Conservation (phyloP, 2,329 filamentous ascomycete species). For the Xylaria sp. region DNA sequence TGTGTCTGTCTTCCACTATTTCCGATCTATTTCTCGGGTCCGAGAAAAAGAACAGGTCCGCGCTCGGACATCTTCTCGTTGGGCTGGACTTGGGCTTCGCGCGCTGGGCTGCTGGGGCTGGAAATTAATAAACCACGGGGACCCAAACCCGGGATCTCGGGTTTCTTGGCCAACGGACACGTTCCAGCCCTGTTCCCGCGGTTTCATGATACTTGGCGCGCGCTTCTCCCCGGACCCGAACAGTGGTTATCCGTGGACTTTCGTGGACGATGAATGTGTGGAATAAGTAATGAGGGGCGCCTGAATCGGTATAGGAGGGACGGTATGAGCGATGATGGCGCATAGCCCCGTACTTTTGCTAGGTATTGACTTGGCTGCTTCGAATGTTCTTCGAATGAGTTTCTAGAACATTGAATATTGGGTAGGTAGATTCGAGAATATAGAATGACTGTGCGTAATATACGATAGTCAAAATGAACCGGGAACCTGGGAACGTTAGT, state of each 20-base stretch:
- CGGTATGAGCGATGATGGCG: background rate
- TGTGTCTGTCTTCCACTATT: too few species aligned
- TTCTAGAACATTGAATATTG: too few species aligned
- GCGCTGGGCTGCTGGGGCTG: too few species aligned
- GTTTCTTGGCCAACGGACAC: background rate
- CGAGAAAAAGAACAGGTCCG: too few species aligned
- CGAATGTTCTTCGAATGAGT: background rate
- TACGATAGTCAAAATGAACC: background rate
- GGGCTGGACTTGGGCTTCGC: too few species aligned
- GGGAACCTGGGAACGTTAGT: background rate
- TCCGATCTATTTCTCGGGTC: too few species aligned
- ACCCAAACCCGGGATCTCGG: too few species aligned
- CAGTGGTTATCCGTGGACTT: constrained; percentile 23
- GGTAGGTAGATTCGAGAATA: too few species aligned
- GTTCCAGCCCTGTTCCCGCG: constrained; percentile 25
- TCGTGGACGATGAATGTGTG: constrained; percentile 5
- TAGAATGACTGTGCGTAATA: too few species aligned
- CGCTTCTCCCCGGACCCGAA: constrained; percentile 16
- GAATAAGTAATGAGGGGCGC: background rate
- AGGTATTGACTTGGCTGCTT: background rate
- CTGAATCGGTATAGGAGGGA: background rate
- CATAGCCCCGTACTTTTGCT: too few species aligned
- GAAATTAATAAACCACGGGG: too few species aligned
- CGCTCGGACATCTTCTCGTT: too few species aligned
- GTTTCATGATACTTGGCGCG: constrained; percentile 29